Percentiles rank a stretch among this genome's conserved stretches.
phyloP scores from a whole-genome alignment of 768 basidiomycete genomes.

The Boletus tylopilopsis region DNA sequence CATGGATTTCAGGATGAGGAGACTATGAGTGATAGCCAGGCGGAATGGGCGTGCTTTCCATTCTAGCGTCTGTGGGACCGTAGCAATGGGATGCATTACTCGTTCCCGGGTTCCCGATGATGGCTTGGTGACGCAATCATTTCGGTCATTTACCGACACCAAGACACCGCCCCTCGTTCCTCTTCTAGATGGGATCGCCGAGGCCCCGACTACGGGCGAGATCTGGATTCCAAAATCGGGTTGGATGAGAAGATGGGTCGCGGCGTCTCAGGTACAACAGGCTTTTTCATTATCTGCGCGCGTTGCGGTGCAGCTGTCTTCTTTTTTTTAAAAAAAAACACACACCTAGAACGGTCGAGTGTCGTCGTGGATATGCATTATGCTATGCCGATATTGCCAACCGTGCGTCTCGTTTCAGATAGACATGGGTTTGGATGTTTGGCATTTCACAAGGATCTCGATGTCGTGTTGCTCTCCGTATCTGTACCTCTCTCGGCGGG shows the following conservation, averaged over 20 bases:
- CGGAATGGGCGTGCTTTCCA: constrained; percentile 29
- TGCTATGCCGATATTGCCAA: constrained; percentile 2
- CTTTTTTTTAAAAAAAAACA: too few species aligned
- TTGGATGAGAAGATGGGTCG: background rate
- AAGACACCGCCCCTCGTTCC: constrained; percentile 10
- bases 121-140: constrained; percentile 24
- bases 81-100: constrained; percentile 18
- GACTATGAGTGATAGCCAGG: constrained; percentile 24
- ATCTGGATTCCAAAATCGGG: constrained; percentile 9
- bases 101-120: constrained; percentile 14
- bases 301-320: too few species aligned
- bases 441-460: background rate
- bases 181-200: constrained; percentile 16
- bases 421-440: constrained; percentile 8
- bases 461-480: constrained; percentile 1
- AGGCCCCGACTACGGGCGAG: constrained; percentile 13
- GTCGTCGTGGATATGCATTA: too few species aligned
- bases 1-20: constrained; percentile 14
- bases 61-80: constrained; percentile 24
- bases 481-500: constrained; percentile 18
- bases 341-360: too few species aligned
- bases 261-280: background rate
- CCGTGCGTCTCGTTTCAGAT: constrained; percentile 14
- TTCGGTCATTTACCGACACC: constrained; percentile 17
- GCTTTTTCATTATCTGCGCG: background rate